Percentiles rank a stretch among this genome's conserved stretches.
Evolutionary conservation across 192 early-diverging fungal genomes (phyloP).

Genomic region (Coemansia sp.): DNA sequence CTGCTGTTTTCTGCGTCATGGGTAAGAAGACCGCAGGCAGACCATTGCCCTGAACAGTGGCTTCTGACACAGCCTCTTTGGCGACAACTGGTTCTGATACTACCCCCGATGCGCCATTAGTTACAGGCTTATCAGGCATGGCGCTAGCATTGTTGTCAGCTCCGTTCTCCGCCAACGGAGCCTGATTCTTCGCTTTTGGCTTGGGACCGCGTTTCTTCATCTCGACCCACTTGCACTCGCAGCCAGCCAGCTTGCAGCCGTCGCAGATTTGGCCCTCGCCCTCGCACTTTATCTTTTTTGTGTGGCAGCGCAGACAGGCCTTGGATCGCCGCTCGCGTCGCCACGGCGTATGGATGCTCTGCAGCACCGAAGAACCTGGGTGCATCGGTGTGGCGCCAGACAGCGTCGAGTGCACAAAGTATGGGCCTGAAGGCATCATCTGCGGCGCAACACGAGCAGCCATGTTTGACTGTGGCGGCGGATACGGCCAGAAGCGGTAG

Average conservation of each 20-base stretch:
- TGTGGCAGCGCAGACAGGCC: conserved; percentile 54
- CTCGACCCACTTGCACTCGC: conserved; percentile 52
- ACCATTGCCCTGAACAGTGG: not conserved
- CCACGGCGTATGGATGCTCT: conserved; percentile 23
- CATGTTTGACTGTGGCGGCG: conserved; percentile 22
- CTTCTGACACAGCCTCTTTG: not conserved
- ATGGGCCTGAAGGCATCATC: not conserved
- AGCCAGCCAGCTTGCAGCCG: conserved; percentile 45
- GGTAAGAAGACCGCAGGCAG: not conserved
- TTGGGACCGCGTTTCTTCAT: conserved; percentile 56
- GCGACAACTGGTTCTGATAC: not conserved
- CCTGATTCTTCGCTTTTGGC: conserved; percentile 17
- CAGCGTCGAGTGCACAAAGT: not conserved
- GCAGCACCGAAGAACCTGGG: not conserved
- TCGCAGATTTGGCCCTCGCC: conserved; percentile 44
- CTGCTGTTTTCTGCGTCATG: not conserved
- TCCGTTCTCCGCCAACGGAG: not conserved
- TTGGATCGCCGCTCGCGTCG: conserved; percentile 54
- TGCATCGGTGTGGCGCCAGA: not conserved
- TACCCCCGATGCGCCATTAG: not conserved
- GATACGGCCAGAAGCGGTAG: conserved; percentile 51
- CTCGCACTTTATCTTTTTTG: conserved; percentile 56
- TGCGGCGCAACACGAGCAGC: conserved; percentile 1
- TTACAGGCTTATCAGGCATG: not conserved
- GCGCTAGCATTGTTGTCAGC: not conserved